These are phyloP conservation scores for Kwoniella europaea DNA, from an alignment of 768 basidiomycete genomes.

Conservation along the genomic window DNA sequence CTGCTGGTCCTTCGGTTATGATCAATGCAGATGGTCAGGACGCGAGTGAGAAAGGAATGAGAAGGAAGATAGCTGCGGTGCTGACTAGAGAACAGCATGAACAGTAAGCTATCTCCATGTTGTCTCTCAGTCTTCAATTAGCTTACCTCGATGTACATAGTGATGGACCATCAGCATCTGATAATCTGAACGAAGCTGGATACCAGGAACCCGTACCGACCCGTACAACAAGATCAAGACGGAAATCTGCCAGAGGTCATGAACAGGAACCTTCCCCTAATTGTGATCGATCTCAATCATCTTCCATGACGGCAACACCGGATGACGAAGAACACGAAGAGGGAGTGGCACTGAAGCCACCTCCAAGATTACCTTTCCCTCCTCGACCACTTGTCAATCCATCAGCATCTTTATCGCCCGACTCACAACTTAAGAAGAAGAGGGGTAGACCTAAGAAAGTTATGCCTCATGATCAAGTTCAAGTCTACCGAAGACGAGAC, in stretches of 20 bases:
- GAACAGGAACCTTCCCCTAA: background rate
- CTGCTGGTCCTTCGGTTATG: background rate
- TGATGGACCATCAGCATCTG: background rate
- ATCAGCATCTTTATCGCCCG: background rate
- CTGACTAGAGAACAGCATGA: background rate
- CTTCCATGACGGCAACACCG: background rate
- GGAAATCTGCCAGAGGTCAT: background rate
- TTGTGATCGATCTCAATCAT: background rate
- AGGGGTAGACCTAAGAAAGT: background rate
- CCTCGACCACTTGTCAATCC: background rate
- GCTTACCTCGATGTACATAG: background rate
- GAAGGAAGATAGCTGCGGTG: background rate
- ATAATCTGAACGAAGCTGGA: conserved; percentile 2
- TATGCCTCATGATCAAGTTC: conserved; percentile 1
- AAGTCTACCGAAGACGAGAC: background rate
- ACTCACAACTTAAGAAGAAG: conserved; percentile 1
- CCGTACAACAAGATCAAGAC: background rate
- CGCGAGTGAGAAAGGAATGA: background rate
- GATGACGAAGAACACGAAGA: background rate
- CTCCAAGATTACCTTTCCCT: conserved; percentile 17
- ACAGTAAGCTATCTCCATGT: background rate
- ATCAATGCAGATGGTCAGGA: background rate
- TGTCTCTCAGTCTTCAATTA: background rate
- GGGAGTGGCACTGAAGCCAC: background rate
- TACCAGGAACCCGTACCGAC: background rate